A percentile compares a stretch with the other conserved stretches of the same genome.
These are phyloP conservation scores for Chlorella sp. DNA, from an alignment of 139 green algal species.

Conservation along the genomic window DNA sequence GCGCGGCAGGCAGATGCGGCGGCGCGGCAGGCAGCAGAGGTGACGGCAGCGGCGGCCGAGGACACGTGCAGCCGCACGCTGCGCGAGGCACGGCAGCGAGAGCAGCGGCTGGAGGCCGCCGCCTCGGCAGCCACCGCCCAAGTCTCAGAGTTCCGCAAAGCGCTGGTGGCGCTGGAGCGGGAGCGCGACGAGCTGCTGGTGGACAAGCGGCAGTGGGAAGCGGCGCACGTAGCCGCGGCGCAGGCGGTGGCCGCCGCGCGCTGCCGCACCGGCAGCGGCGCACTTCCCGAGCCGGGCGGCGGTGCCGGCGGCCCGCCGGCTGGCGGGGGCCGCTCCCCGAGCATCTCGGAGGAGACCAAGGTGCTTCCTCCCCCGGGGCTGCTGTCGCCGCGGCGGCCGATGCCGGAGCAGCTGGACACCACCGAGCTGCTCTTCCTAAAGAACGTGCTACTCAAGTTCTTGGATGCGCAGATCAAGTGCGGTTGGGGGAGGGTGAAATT, in stretches of 20 bases:
- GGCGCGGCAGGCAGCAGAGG: conserved; percentile 8
- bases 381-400: conserved; percentile 10
- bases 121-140: conserved; percentile 17
- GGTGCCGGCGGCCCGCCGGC: neutral
- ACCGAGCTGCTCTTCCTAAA: conserved; percentile 44
- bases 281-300: neutral
- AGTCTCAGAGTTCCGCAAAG: conserved; percentile 20
- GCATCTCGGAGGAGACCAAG: no score
- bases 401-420: conserved; percentile 19
- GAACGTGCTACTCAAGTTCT: conserved; percentile 42
- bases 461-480: conserved; percentile 17
- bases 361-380: no score
- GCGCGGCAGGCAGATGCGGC: conserved; percentile 1
- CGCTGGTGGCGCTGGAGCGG: conserved; percentile 11
- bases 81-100: conserved; percentile 10
- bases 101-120: conserved; percentile 16
- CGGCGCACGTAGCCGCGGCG: neutral
- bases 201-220: conserved; percentile 21
- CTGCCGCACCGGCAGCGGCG: conserved; percentile 15
- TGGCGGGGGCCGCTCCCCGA: neutral
- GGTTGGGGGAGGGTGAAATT: no score
- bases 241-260: neutral
- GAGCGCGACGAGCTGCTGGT: conserved; percentile 34
- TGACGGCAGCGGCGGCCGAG: neutral
- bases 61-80: neutral